These are phyloP conservation scores for Coemansia pectinata DNA, from an alignment of 192 early-diverging fungal species.

Conservation along the genomic window DNA sequence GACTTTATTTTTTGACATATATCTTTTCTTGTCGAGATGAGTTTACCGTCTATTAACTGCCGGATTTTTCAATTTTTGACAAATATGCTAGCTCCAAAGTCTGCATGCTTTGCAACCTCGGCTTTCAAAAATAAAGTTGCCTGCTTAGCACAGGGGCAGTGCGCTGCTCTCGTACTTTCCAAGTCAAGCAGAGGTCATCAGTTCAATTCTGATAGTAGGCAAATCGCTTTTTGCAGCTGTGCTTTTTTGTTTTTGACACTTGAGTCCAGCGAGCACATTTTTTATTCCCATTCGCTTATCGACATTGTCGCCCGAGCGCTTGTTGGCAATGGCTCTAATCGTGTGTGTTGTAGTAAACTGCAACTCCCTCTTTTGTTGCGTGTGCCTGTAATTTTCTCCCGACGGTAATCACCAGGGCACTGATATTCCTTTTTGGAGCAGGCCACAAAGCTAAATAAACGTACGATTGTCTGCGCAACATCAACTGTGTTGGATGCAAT, in stretches of 20 bases:
- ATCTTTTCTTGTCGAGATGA: too few species aligned
- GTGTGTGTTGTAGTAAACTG: too few species aligned
- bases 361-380: too few species aligned
- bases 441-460: background rate
- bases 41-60: too few species aligned
- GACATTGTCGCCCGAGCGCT: too few species aligned
- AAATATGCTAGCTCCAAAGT: background rate
- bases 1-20: too few species aligned
- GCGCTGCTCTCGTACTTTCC: conserved; percentile 35
- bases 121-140: background rate
- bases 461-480: background rate
- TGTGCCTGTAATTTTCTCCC: too few species aligned
- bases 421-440: background rate
- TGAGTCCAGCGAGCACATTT: background rate
- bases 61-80: background rate
- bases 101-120: background rate
- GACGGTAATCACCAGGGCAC: too few species aligned
- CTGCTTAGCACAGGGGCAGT: conserved; percentile 45
- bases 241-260: background rate
- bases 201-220: conserved; percentile 45
- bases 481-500: background rate
- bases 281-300: background rate
- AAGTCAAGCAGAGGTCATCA: conserved; percentile 30
- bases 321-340: too few species aligned
- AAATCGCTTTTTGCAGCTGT: background rate